Conservation (phyloP, 768 basidiomycete genomes). For the Tulasnella sp. region DNA sequence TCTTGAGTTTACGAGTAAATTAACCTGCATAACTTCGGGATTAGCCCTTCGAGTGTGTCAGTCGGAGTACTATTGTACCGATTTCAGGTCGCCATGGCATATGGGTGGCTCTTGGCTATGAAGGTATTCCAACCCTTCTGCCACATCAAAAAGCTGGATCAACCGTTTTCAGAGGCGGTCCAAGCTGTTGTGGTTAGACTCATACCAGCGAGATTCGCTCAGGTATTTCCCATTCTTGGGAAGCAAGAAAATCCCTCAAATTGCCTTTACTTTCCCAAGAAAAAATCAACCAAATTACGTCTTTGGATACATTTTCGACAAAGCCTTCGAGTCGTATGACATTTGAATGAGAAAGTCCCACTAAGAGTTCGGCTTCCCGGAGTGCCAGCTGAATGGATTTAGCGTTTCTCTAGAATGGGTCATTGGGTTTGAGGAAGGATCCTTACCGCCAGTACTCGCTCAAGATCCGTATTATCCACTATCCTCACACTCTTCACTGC, state of each 20-base stretch:
- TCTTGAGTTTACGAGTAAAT: not conserved
- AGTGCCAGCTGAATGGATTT: not conserved
- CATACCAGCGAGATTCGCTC: not conserved
- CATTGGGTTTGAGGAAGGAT: not conserved
- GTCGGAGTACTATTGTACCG: not conserved
- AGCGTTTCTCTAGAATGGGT: not conserved
- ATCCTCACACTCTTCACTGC: not conserved
- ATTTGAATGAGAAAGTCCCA: not conserved
- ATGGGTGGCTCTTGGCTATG: not conserved
- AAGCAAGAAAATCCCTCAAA: not conserved
- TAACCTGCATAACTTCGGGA: not conserved
- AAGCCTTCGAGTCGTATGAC: not conserved
- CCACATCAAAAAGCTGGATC: not conserved
- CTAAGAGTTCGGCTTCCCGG: not conserved
- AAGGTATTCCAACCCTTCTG: not conserved
- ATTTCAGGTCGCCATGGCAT: not conserved
- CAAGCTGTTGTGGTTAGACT: not conserved
- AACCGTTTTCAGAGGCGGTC: not conserved
- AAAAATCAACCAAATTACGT: not conserved
- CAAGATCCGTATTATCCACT: not conserved
- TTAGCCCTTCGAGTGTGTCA: not conserved
- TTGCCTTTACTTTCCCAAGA: not conserved
- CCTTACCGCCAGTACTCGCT: not conserved
- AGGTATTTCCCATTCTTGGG: not conserved
- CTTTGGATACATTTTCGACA: not conserved